phyloP scores from a whole-genome alignment of 352 stramenopile species.

The Pythium scleroteichum region DNA sequence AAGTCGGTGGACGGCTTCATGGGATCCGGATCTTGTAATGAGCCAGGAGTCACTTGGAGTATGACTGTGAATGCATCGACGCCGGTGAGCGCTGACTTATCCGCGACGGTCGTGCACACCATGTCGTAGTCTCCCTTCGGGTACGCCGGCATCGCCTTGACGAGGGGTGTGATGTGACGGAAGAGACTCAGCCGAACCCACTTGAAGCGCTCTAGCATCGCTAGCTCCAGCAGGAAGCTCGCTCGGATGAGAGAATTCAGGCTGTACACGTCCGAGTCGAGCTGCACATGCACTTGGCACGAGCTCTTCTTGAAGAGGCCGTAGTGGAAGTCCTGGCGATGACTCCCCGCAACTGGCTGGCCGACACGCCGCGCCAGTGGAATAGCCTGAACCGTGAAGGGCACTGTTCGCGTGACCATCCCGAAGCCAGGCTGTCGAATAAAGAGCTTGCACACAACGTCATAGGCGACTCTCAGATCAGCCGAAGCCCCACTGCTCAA shows the following conservation, averaged over 20 bases:
- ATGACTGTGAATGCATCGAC: not conserved
- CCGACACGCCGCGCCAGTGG: not conserved
- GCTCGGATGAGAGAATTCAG: not conserved
- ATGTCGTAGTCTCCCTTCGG: not conserved
- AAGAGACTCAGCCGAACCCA: not conserved
- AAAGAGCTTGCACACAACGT: not conserved
- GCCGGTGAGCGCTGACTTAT: not conserved
- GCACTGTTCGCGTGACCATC: not conserved
- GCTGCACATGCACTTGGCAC: not conserved
- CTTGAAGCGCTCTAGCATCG: not conserved
- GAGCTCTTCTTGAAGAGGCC: slow-evolving; percentile 4
- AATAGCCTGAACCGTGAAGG: not conserved
- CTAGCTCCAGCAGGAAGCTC: not conserved
- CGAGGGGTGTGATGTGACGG: not conserved
- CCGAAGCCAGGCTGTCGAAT: not conserved
- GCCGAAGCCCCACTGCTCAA: not conserved
- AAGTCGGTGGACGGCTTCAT: not conserved
- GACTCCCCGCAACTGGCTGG: not conserved
- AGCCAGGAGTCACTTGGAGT: not conserved
- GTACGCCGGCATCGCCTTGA: not conserved
- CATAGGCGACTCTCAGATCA: not conserved
- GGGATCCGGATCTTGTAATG: not conserved
- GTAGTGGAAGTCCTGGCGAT: not conserved
- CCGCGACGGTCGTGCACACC: not conserved
- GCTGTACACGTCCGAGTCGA: slow-evolving; percentile 1